phyloP scores from a whole-genome alignment of 805 yeast genomes.

The Candida ponderosae region DNA sequence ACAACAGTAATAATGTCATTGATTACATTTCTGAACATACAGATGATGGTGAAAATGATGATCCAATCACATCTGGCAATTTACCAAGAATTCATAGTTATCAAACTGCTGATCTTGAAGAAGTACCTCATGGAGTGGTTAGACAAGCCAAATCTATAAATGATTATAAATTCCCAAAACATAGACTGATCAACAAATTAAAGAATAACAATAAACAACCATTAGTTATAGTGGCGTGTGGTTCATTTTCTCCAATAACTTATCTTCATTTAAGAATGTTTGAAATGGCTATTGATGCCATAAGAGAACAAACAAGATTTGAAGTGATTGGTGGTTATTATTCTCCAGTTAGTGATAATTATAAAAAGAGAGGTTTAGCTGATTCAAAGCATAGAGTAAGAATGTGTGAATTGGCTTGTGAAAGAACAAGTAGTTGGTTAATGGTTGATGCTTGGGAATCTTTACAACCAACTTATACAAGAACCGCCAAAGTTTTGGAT shows the following conservation, averaged over 20 bases:
- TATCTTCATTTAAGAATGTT: conserved; percentile 94
- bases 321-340: conserved; percentile 96
- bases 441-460: conserved; percentile 99
- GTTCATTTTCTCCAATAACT: conserved; percentile 93
- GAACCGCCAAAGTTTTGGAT: conserved; percentile 93
- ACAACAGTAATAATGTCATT: neutral
- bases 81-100: conserved; percentile 26
- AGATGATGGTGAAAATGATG: conserved; percentile 8
- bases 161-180: conserved; percentile 79
- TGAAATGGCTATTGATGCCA: conserved; percentile 96
- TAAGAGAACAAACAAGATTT: conserved; percentile 83
- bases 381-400: conserved; percentile 84
- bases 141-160: conserved; percentile 73
- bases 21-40: conserved; percentile 1
- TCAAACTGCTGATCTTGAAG: conserved; percentile 91
- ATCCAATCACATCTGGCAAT: conserved; percentile 10
- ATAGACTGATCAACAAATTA: conserved; percentile 65
- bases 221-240: conserved; percentile 92
- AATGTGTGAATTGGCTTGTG: conserved; percentile 98
- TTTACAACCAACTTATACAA: conserved; percentile 79
- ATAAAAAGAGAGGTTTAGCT: conserved; percentile 89
- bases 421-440: conserved; percentile 91
- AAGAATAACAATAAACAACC: conserved; percentile 77
- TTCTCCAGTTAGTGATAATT: conserved; percentile 90
- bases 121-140: conserved; percentile 89